Evolutionary conservation across 345 rosid species (phyloP), one percentile per base, ranked within the genome.

Genomic region (Populus ilicifolia): DNA sequence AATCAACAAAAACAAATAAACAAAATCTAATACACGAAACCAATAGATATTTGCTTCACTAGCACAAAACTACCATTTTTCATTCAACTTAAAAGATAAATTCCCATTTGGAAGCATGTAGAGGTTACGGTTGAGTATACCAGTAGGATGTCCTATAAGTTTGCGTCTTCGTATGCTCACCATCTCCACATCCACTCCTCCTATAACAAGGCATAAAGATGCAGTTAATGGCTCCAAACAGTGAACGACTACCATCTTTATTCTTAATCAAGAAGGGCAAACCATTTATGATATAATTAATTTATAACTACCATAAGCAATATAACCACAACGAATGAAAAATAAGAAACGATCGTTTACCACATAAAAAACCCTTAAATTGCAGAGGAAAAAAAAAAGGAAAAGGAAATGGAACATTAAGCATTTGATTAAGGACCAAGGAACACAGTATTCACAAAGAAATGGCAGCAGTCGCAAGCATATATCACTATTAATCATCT

Each of bases 91-190:
- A 39, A 68, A 48, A 54, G 17, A 33, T n/a, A 39, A 65, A 65
- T 52, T 72, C 56, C 35, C 64, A 64, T 33, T 65, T 36, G 43
- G 23, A 18, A 23, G 5, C 6, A 13, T 6, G 6, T 30, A 29
- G 43, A 67, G 38, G 25, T 43, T 44, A 65, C 33, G 30, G 33
- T 56, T 65, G 38, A 75, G 67, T 20, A 56, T 80, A 80, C 83
- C 83, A 56, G 44, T 43, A 36, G 62, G 23, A 11, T 16, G 39
- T n/a, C 41, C 80, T 4, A 54, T 35, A 21, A 71, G 80, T 72
- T 68, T 80, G 72, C 73, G 69, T 61, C 83, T 80, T 46, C 83
- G 59, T 72, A 80, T 54, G 59, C 83, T 80, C 80, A 80, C 80
- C 83, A 80, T 80, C 12, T 69, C 68, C 17, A 71, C 77, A 30